phyloP scores from a whole-genome alignment of 345 rosid species.

The Eucalyptus sp. region DNA sequence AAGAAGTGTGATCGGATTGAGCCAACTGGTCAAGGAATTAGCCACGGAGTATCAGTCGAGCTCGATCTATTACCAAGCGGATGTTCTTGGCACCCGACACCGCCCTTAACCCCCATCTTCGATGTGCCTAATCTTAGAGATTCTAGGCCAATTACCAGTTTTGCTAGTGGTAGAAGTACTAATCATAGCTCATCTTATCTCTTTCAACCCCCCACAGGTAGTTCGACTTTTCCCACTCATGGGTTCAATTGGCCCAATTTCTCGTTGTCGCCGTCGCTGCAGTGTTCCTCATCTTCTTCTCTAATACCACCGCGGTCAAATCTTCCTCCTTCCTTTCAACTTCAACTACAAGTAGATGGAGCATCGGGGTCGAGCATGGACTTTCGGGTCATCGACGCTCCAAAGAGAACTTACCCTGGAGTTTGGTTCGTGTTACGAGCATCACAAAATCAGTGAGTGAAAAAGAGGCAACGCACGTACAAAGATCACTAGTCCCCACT shows the following conservation, averaged over 20 bases:
- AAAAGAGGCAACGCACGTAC: neutral
- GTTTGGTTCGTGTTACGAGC: slow-evolving; percentile 88
- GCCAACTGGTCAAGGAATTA: slow-evolving; percentile 1
- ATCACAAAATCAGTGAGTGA: slow-evolving; percentile 86
- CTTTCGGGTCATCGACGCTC: slow-evolving; percentile 63
- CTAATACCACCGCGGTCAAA: slow-evolving; percentile 42
- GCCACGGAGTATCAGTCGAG: slow-evolving; percentile 28
- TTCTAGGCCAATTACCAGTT: neutral
- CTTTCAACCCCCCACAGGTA: neutral
- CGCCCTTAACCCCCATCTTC: neutral
- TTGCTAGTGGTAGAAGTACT: neutral
- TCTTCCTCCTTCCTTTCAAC: slow-evolving; percentile 43
- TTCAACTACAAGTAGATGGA: slow-evolving; percentile 22
- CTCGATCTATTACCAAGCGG: slow-evolving; percentile 47
- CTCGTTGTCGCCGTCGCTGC: neutral
- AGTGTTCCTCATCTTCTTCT: slow-evolving; percentile 21
- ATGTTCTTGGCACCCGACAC: neutral
- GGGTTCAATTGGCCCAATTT: neutral
- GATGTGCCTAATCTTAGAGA: neutral
- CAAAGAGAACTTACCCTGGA: slow-evolving; percentile 68
- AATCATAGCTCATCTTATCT: neutral
- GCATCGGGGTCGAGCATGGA: slow-evolving; percentile 51
- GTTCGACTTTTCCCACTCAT: neutral
- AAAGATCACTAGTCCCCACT: neutral
- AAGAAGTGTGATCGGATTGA: neutral